Base-by-base conservation (phyloP, 192 early-diverging fungal species). In the Globomyces pollinis-pini region DNA sequence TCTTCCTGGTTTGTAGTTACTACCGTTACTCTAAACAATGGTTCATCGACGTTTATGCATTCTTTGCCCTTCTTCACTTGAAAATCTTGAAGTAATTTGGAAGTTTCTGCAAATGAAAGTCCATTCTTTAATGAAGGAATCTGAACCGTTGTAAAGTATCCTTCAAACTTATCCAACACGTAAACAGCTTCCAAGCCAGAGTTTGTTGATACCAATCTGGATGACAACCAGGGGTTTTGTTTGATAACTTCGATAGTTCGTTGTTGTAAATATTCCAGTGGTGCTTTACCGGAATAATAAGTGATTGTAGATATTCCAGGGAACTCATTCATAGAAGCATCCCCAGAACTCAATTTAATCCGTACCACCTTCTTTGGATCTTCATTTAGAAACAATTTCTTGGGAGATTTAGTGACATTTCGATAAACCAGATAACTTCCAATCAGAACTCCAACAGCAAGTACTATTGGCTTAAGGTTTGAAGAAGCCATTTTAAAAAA, bases 51-150 rank as follows among this genome's bases (percentile, higher is more conserved):
- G 34, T 55, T 32, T 23, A 55, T 18, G 33, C 52, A 55, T 7
- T 55, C 38, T 39, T 55, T 55, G 5, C 52, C 52, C 26, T 55
- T 55, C 31, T 55, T 55, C 9, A 55, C 52, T 38, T 34, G n/a
- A 28, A 34, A 39, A 8, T 15, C 21, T 6, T 34, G n/a, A 2
- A 55, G 52, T 13, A 55, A 18, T 18, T 18, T 18, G 11, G 50
- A 51, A 4, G 50, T n/a, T 51, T 31, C 50, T 20, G 3, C 50
- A 51, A 51, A 51, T 3, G 5, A 8, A 3, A 4, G 21, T 35
- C 50, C 50, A 21, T 51, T 51, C 24, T n/a, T 31, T 3, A 51
- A 35, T 2, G 4, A 21, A 9, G 50, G 7, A 9, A 31, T 51
- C 3, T 51, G 30, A 20, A 51, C 50, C n/a, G 16, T n/a, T 21